Conservation (phyloP, 1,284 basidiomycete genomes). For the Inonotus hispidus region DNA sequence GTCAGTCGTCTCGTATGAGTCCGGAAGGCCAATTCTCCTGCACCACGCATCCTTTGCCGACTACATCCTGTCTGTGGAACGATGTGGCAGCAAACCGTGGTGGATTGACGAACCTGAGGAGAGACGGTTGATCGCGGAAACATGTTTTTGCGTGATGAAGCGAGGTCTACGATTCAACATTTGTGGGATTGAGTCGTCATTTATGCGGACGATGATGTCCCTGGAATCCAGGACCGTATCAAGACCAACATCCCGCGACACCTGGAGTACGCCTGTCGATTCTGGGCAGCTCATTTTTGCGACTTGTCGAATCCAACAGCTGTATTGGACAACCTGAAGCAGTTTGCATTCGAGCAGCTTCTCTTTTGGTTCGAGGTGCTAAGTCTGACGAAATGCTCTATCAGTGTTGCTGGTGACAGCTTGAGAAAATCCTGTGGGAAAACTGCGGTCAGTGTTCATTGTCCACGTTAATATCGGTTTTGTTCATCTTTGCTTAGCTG, state of each 20-base stretch:
- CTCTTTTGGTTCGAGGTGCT: not conserved
- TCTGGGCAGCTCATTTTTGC: not conserved
- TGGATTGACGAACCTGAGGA: not conserved
- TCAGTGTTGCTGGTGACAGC: not conserved
- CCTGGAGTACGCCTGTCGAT: not conserved
- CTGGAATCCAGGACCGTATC: not conserved
- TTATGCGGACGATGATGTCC: not conserved
- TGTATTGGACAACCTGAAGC: not conserved
- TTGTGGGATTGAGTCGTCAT: not conserved
- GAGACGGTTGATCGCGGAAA: not conserved
- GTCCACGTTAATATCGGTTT: not conserved
- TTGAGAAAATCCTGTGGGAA: not conserved
- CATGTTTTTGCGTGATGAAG: not conserved
- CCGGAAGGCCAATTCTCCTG: not conserved
- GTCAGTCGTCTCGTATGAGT: not conserved
- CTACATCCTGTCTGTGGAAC: not conserved
- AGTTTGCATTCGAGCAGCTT: not conserved
- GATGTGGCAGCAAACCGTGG: not conserved
- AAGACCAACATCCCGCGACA: not conserved
- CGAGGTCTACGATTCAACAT: not conserved
- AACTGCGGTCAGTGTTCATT: not conserved
- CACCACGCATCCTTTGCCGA: not conserved
- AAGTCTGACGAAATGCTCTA: not conserved
- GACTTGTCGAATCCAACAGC: not conserved
- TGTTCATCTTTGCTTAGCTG: not conserved